Conservation (phyloP, 768 basidiomycete species). For the Kwoniella sp. region DNA sequence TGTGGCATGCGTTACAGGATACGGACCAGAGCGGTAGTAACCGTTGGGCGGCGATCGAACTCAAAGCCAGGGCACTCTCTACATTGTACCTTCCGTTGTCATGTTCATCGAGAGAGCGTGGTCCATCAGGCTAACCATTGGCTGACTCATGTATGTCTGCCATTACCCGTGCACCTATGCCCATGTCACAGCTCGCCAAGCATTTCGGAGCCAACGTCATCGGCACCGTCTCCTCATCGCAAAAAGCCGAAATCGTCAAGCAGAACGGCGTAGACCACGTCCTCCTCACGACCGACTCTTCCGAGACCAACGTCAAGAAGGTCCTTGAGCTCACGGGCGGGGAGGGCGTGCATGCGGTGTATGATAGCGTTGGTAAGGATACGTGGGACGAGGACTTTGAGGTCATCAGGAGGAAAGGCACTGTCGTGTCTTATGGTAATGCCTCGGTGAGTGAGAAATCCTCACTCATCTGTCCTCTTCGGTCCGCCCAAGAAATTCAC, state of each 20-base stretch:
- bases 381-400: constrained; percentile 86
- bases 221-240: constrained; percentile 82
- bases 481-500: too few relatives aligned
- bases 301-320: constrained; percentile 66
- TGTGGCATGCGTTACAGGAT: too few relatives aligned
- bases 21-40: too few relatives aligned
- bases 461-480: too few relatives aligned
- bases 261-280: constrained; percentile 82
- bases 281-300: constrained; percentile 67
- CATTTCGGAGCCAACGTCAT: constrained; percentile 83
- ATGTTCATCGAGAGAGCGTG: too few relatives aligned
- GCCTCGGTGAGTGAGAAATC: constrained; percentile 65
- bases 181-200: constrained; percentile 65
- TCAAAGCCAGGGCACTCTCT: too few relatives aligned
- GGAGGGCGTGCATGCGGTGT: constrained; percentile 70
- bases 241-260: constrained; percentile 80
- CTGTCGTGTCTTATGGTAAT: constrained; percentile 86
- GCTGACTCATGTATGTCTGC: too few relatives aligned
- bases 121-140: too few relatives aligned
- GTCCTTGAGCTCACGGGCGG: constrained; percentile 49
- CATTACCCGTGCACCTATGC: too few relatives aligned
- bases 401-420: constrained; percentile 81
- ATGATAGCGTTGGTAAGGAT: constrained; percentile 96
- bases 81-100: too few relatives aligned
- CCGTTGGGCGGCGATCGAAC: too few relatives aligned